Base-by-base conservation (phyloP, 2,329 filamentous ascomycete genomes). In the Boeremia lycopersici region DNA sequence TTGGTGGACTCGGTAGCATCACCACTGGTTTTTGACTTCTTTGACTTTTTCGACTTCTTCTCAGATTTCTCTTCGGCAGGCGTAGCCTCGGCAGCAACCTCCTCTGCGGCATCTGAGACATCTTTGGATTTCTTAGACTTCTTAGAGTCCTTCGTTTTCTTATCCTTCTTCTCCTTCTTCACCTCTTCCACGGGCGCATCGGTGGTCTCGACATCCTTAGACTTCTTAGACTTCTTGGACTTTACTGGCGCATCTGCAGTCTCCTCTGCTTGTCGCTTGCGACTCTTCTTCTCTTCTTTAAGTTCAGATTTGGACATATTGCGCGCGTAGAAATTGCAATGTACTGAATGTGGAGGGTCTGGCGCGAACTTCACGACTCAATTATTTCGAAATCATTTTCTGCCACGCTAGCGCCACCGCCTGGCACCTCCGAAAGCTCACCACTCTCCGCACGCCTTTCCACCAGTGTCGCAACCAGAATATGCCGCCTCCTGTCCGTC, bases 71-170 rank as follows among this genome's bases (percentile, higher is more conserved):
- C 56, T 33, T 62, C 61, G 15, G 53, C 58, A 56, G 57, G 48
- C 17, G 56, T 54, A 30, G 45, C 57, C 25, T 67, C 62, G 31
- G 50, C 39, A 5, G 44, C 49, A 7, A 44, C 60, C 15, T 64
- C 63, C 25, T 52, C 51, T n/a, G 48, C 38, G 10, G 40, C 47
- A 46, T 58, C 63, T 49, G 64, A 59, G 28, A 53, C 36, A 28
- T 64, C 67, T 52, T 69, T 72, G 17, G 64, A 64, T 46, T 73
- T 74, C 50, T 72, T 73, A 2, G 62, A 64, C 52, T 71, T 73
- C 40, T 74, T 71, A 0, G 61, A 53, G 19, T 59, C 63, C 10
- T 63, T 56, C 3, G 26, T 36, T 50, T 61, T 61, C 47, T 62
- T 58, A 9, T 63, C 57, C 55, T 70, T 67, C 47, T 67, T 64